Conservation (phyloP, 768 basidiomycete species). For the Gloeopeniophorella convolvens region DNA sequence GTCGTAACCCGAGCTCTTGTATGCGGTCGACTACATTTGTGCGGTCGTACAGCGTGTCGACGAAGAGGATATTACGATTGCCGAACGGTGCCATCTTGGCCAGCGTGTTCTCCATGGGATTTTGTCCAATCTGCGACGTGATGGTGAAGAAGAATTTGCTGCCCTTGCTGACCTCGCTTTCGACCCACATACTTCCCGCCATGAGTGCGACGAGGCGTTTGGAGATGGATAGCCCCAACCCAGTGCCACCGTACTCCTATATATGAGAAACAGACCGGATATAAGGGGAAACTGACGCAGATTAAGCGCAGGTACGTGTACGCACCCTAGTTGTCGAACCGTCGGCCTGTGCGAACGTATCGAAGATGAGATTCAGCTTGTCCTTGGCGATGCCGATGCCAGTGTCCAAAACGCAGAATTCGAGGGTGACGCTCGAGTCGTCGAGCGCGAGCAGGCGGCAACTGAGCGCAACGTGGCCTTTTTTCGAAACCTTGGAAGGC, state of each 20-base stretch:
- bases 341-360: constrained; percentile 98
- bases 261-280: background rate
- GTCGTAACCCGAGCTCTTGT: constrained; percentile 69
- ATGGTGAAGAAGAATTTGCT: constrained; percentile 97
- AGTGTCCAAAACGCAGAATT: constrained; percentile 97
- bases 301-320: constrained; percentile 6
- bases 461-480: constrained; percentile 88
- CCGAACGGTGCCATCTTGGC: constrained; percentile 82
- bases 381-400: constrained; percentile 99
- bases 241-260: constrained; percentile 95
- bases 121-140: constrained; percentile 73
- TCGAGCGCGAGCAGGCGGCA: constrained; percentile 74
- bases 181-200: constrained; percentile 99
- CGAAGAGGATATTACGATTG: constrained; percentile 84
- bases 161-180: constrained; percentile 88
- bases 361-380: constrained; percentile 96
- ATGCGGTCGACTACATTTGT: constrained; percentile 74
- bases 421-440: constrained; percentile 79
- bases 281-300: background rate
- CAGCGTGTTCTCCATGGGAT: constrained; percentile 64
- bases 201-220: constrained; percentile 95
- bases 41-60: constrained; percentile 76
- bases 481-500: constrained; percentile 65
- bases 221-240: constrained; percentile 93
- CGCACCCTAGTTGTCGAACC: constrained; percentile 91